A percentile compares a stretch with the other conserved stretches of the same genome.
These are phyloP conservation scores for Exophiala xenobiotica DNA, from an alignment of 2,329 filamentous ascomycete species.

Conservation along the genomic window DNA sequence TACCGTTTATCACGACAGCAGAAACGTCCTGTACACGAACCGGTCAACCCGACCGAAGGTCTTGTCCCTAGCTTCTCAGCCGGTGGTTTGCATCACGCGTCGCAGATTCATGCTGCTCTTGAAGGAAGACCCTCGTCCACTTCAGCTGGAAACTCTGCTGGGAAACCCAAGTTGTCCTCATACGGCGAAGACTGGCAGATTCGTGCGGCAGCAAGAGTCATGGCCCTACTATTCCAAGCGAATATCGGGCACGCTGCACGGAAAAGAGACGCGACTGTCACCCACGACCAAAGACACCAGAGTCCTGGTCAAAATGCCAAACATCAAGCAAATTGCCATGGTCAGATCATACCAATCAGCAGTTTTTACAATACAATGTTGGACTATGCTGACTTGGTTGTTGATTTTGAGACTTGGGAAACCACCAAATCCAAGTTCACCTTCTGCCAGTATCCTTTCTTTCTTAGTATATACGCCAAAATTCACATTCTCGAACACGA, in stretches of 20 bases:
- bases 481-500: slow-evolving; percentile 88
- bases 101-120: slow-evolving; percentile 75
- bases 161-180: slow-evolving; percentile 50
- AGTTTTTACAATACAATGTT: slow-evolving; percentile 86
- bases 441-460: slow-evolving; percentile 90
- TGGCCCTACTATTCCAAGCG: slow-evolving; percentile 77
- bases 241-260: slow-evolving; percentile 60
- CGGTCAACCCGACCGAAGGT: slow-evolving; percentile 62
- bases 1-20: slow-evolving; percentile 73
- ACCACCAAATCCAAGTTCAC: slow-evolving; percentile 70
- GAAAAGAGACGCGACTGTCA: slow-evolving; percentile 37
- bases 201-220: slow-evolving; percentile 73
- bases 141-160: slow-evolving; percentile 54
- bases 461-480: slow-evolving; percentile 88
- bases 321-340: slow-evolving; percentile 50
- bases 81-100: slow-evolving; percentile 58
- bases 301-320: slow-evolving; percentile 42
- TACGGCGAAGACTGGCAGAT: slow-evolving; percentile 91
- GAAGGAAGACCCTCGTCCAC: slow-evolving; percentile 50
- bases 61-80: slow-evolving; percentile 72
- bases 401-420: slow-evolving; percentile 88
- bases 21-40: slow-evolving; percentile 53
- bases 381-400: slow-evolving; percentile 80
- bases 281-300: slow-evolving; percentile 35
- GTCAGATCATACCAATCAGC: slow-evolving; percentile 72